Percentiles rank a stretch among this genome's conserved stretches.
Conservation (phyloP, 1,139 yeast species). For the Candida sp. region DNA sequence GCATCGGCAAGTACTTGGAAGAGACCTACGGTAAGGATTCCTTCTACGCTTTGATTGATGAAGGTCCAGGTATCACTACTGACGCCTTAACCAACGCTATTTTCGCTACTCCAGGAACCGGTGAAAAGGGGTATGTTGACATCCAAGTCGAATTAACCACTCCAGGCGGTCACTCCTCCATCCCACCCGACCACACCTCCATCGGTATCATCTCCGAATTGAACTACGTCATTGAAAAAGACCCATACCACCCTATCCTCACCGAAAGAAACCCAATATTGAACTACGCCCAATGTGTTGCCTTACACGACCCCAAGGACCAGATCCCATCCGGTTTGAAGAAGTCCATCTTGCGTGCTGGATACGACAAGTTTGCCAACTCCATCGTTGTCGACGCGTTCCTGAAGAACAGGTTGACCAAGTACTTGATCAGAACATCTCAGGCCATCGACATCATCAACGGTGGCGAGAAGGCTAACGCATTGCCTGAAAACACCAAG, state of each 20-base stretch:
- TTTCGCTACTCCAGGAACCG: conserved; percentile 42
- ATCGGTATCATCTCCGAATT: conserved; percentile 50
- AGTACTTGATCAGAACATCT: conserved; percentile 36
- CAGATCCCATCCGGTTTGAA: conserved; percentile 21
- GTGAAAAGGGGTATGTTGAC: conserved; percentile 48
- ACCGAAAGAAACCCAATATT: conserved; percentile 36
- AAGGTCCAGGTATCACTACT: conserved; percentile 38
- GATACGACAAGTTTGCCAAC: conserved; percentile 36
- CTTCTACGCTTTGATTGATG: conserved; percentile 46
- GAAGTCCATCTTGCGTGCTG: conserved; percentile 37
- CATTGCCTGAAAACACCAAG: conserved; percentile 41
- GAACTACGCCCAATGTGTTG: conserved; percentile 39
- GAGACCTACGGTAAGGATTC: conserved; percentile 37
- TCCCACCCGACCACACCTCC: conserved; percentile 51
- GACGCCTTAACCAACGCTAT: conserved; percentile 33
- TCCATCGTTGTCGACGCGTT: conserved; percentile 25
- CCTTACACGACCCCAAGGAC: conserved; percentile 31
- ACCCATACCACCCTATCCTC: conserved; percentile 38
- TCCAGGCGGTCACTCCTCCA: conserved; percentile 51
- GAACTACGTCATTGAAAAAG: conserved; percentile 38
- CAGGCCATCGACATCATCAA: conserved; percentile 40
- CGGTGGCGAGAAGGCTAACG: conserved; percentile 47
- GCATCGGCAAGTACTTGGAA: conserved; percentile 32
- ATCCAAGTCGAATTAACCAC: conserved; percentile 36
- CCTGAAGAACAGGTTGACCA: conserved; percentile 20